Evolutionary conservation across 108 stramenopile genomes (phyloP).

Genomic region (Cyclostephanos invisitatus): DNA sequence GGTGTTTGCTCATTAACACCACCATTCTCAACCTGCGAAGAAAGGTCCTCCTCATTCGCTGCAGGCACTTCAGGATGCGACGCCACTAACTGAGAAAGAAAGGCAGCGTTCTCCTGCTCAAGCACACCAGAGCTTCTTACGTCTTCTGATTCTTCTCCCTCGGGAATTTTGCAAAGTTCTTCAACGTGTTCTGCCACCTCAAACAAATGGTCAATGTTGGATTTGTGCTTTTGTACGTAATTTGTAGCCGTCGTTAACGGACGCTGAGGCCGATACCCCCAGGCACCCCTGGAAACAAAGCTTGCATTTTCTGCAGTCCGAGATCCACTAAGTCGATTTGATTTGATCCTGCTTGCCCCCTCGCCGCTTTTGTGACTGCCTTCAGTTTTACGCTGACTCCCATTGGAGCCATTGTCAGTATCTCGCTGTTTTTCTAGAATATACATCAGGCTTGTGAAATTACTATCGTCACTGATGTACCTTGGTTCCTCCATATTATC

Average conservation of each 20-base stretch:
- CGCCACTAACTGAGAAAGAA: slow-evolving; percentile 31
- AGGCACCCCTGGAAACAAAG: slow-evolving; percentile 7
- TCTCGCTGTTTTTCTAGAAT: slow-evolving; percentile 26
- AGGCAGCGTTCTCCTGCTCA: slow-evolving; percentile 33
- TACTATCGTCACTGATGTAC: not conserved
- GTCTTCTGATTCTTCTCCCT: slow-evolving; percentile 33
- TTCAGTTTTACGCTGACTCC: slow-evolving; percentile 14
- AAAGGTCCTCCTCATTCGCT: slow-evolving; percentile 3
- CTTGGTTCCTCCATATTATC: slow-evolving; percentile 11
- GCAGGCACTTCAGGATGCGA: slow-evolving; percentile 25
- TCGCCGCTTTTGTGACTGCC: slow-evolving; percentile 9
- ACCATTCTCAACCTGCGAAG: not conserved
- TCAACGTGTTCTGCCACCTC: slow-evolving; percentile 39
- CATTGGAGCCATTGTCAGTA: slow-evolving; percentile 25
- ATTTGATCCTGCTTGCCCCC: not conserved
- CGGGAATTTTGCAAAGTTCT: slow-evolving; percentile 44
- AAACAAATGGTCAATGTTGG: slow-evolving; percentile 36
- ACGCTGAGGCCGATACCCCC: slow-evolving; percentile 9
- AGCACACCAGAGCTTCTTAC: slow-evolving; percentile 12
- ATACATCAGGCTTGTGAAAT: slow-evolving; percentile 17
- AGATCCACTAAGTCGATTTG: slow-evolving; percentile 8
- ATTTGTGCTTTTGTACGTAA: slow-evolving; percentile 17
- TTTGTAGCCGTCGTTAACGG: slow-evolving; percentile 29
- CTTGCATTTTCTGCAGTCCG: slow-evolving; percentile 24
- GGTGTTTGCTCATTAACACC: slow-evolving; percentile 45